Conservation (phyloP, 306 rosid species). For the Medicago ruthenica region DNA sequence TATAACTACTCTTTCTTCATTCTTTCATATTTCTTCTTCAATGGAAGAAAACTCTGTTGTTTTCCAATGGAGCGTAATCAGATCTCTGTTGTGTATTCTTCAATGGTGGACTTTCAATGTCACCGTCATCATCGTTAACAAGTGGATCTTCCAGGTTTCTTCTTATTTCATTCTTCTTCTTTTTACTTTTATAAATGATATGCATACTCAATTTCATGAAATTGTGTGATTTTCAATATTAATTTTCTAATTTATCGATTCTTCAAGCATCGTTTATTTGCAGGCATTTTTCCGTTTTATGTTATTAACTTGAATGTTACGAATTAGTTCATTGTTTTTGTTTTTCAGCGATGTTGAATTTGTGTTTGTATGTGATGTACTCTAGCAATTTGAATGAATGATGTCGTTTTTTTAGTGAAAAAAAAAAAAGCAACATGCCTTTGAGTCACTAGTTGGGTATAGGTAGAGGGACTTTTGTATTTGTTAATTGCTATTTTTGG, state of each 20-base stretch:
- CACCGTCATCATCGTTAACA: slow-evolving; percentile 90
- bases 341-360: too few species aligned
- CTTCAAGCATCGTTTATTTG: not conserved
- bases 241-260: not conserved
- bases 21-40: too few species aligned
- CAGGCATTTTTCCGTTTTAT: too few species aligned
- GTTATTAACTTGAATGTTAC: too few species aligned
- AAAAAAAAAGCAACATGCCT: too few species aligned
- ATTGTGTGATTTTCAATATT: not conserved
- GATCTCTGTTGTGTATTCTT: slow-evolving; percentile 87
- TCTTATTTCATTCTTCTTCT: too few species aligned
- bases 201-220: not conserved
- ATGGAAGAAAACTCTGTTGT: slow-evolving; percentile 72
- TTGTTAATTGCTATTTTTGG: slow-evolving; percentile 10
- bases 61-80: slow-evolving; percentile 73
- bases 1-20: not conserved
- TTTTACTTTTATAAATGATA: not conserved
- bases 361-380: too few species aligned
- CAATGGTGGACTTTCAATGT: slow-evolving; percentile 99
- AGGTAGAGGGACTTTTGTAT: not conserved
- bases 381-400: too few species aligned
- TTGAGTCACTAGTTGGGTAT: not conserved
- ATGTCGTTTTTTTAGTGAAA: too few species aligned
- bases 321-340: too few species aligned
- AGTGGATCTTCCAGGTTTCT: slow-evolving; percentile 97